Base-by-base conservation (phyloP, 305 asterid genomes). In the Rubia occidens region DNA sequence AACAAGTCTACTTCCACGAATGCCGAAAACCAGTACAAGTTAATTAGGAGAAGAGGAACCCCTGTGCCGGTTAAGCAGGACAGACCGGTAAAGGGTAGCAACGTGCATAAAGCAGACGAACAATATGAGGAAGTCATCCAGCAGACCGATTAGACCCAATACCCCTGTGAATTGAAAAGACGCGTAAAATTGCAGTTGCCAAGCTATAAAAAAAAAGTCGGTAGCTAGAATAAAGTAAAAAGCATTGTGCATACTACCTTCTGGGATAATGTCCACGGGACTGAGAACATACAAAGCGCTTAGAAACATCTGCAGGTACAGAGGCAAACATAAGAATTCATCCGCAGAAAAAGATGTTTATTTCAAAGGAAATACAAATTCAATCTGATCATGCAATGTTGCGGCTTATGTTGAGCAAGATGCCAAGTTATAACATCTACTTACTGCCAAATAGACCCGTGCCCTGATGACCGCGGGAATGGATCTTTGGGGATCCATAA, bases 21-120 rank as follows among this genome's bases (percentile, higher is more conserved):
- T 47, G 3, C 17, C 45, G 10, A 8, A 37, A 18, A 40, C 1
- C 55, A 49, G 55, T 18, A 15, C 3, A 3, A 15, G 8, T 18
- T 49, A 49, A 49, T 49, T 49, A 14, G 1, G 55, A 49, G 55
- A 49, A 70, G 87, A 53, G 76, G 87, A 58, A 78, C 96, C 95
- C 77, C 97, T 86, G 70, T 90, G 96, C 70, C 94, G 96, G 58
- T 69, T 32, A 60, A 88, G 82, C 60, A 93, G 96, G 77, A 88
- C 86, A 75, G 95, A 85, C 67, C 98, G 89, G 73, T 93, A 93
- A 70, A 93, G 87, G 74, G 98, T 91, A 79, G 97, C 96, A 71
- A 93, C 86, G 47, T 90, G 89, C 74, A 93, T 77, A 85, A 88
- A 88, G 82, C 91, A 85, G 60, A 87, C 70, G 76, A 93, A 78